A percentile compares a stretch with the other conserved stretches of the same genome.
Conservation (phyloP, 2,329 filamentous ascomycete species). For the Colletotrichum tanaceti region DNA sequence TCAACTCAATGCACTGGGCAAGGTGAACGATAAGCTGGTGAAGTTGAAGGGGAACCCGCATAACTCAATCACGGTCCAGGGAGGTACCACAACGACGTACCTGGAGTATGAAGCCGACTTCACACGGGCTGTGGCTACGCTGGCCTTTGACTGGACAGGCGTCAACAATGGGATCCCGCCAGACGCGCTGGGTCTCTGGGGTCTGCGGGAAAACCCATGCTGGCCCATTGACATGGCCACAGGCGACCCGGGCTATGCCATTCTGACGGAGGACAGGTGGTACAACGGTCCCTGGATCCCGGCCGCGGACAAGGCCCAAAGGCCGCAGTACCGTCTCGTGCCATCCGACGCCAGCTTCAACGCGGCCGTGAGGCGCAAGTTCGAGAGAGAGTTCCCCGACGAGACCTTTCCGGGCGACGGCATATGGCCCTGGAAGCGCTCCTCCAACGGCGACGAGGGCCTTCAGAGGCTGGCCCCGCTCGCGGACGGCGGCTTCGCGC, state of each 20-base stretch:
- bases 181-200: background rate
- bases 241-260: background rate
- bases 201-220: background rate
- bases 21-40: too few species aligned
- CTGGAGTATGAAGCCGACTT: too few species aligned
- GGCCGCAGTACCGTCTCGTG: constrained; percentile 2
- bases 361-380: background rate
- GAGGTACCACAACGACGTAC: too few species aligned
- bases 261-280: constrained; percentile 5
- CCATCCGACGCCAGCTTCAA: background rate
- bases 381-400: constrained; percentile 7
- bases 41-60: too few species aligned
- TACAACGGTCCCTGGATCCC: background rate
- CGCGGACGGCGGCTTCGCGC: background rate
- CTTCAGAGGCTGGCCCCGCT: background rate
- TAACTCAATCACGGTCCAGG: too few species aligned
- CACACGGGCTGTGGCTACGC: too few species aligned
- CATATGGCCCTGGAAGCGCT: background rate
- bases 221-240: background rate
- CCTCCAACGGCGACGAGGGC: background rate
- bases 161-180: too few species aligned
- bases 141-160: too few species aligned
- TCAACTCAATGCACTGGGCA: too few species aligned
- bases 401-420: background rate
- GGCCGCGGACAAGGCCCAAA: background rate